Base-by-base conservation (phyloP, 192 early-diverging fungal species). In the Powellomyces hirtus region DNA sequence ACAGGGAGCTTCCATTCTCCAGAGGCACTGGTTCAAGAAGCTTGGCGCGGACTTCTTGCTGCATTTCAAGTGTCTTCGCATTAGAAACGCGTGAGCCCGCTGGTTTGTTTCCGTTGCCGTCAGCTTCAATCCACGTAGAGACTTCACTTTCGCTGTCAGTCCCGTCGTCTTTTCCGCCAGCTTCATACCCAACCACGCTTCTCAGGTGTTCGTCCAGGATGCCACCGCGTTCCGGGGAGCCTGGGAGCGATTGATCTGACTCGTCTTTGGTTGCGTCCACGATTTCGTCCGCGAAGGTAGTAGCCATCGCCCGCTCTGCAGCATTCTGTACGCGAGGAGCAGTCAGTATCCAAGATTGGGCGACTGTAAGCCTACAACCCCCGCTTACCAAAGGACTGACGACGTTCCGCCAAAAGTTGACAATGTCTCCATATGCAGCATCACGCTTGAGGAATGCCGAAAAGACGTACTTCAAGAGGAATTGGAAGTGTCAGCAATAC, bases 401-500 rank as follows among this genome's bases (percentile, higher is more conserved):
- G 10, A 62, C 68, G 18, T 36, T 18, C 22, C 40, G 20, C 73
- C 73, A 75, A 11, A 61, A 59, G 33, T 74, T 35, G 20, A 73
- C 55, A 14, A 75, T 50, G 70, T 82, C 79, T 4, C 52, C 42
- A 53, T 64, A 83, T 10, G 79, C 81, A n/a, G 65, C 53, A 42
- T 83, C 81, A 8, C 81, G 74, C 38, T 74, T 84, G 38, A 83
- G 64, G 20, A 83, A 77, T 57, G 71, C 74, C 13, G 82, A 68
- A 38, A 83, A 73, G 13, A 83, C 82, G 59, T 81, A 82, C 45
- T 49, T 42, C 8, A 42, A 42, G 8, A 42, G 40, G 18, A 42
- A 8, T 13, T 42, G 8, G 14, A 6, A 24, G 46, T 49, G 46
- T 18, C 26, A 8, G 18, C 10, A 42, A 42, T 13, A 8, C 18